Base-by-base conservation (phyloP, 345 rosid genomes). In the Murraya koenigii region DNA sequence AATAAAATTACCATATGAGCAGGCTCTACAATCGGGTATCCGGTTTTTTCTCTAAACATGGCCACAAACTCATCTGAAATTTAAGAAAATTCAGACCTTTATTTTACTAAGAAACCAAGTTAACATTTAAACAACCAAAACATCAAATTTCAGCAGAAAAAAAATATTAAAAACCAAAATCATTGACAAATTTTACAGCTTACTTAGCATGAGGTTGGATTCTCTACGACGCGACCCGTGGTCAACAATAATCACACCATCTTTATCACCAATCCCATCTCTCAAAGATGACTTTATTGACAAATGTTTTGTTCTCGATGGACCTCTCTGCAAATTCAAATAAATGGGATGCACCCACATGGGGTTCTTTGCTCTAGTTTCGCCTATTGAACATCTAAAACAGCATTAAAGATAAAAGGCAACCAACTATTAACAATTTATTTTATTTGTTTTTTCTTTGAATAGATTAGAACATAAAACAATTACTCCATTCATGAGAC, bases 151-250 rank as follows among this genome's bases (percentile, higher is more conserved):
- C 25, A 17, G 56, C 60, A 28, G 8, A 9, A 77, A 47, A 41
- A 72, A 36, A 66, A n/a, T 2, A 36, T 44, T 23, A 64, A 36
- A 14, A 62, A 49, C 30, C 30, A 63, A 70, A 28, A 71, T 1
- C 23, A 44, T 54, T 14, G 28, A 23, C 32, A 54, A 66, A 66
- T 61, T 5, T 30, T 2, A 47, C 11, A 73, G 49, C 89, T 86
- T 75, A 93, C 99, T 80, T 47, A 93, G 91, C 98, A 95, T 91
- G 71, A 89, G 89, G 83, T 95, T 95, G 13, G 98, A 93, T 81
- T 93, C 97, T 35, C 56, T 83, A 59, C 97, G 97, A 67, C 97
- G 97, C 1, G 98, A 95, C 23, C 98, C 99, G 63, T 95, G 98
- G 83, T 95, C 99, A 11, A 95, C 98, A 28, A 95, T 92, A 81